phyloP scores from a whole-genome alignment of 1,284 basidiomycete species.

The Lentinula novae-zelandiae region DNA sequence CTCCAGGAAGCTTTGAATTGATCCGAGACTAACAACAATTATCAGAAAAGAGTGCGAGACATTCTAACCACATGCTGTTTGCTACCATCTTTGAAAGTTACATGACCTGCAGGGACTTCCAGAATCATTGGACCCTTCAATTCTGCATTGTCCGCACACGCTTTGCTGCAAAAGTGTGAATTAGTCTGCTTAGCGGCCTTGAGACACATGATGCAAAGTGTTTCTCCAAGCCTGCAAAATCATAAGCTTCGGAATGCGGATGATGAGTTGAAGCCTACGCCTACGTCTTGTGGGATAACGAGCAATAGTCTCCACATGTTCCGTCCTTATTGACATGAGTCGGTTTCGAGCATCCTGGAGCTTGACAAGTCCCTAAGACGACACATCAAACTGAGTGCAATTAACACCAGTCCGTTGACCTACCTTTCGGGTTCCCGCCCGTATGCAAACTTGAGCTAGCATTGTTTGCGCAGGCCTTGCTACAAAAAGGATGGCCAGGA shows the following conservation, averaged over 20 bases:
- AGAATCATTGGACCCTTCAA: slow-evolving; percentile 49
- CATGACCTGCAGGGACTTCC: slow-evolving; percentile 55
- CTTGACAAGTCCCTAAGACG: slow-evolving; percentile 40
- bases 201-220: slow-evolving; percentile 53
- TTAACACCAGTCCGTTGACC: not conserved
- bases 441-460: slow-evolving; percentile 20
- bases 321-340: slow-evolving; percentile 32
- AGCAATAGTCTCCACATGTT: slow-evolving; percentile 41
- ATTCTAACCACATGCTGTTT: slow-evolving; percentile 4
- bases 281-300: slow-evolving; percentile 45
- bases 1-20: slow-evolving; percentile 69
- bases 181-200: slow-evolving; percentile 47
- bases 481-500: slow-evolving; percentile 53
- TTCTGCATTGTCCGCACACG: slow-evolving; percentile 48
- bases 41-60: not conserved
- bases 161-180: slow-evolving; percentile 54
- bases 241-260: not conserved
- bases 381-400: not conserved
- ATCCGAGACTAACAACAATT: slow-evolving; percentile 41
- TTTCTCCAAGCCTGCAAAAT: slow-evolving; percentile 37
- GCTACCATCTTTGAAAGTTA: slow-evolving; percentile 60
- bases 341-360: slow-evolving; percentile 47
- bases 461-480: slow-evolving; percentile 53
- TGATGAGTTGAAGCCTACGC: not conserved
- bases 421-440: slow-evolving; percentile 18